Percentiles rank a stretch among this genome's conserved stretches.
phyloP scores from a whole-genome alignment of 768 basidiomycete genomes.

The Phanerochaete carnosa region DNA sequence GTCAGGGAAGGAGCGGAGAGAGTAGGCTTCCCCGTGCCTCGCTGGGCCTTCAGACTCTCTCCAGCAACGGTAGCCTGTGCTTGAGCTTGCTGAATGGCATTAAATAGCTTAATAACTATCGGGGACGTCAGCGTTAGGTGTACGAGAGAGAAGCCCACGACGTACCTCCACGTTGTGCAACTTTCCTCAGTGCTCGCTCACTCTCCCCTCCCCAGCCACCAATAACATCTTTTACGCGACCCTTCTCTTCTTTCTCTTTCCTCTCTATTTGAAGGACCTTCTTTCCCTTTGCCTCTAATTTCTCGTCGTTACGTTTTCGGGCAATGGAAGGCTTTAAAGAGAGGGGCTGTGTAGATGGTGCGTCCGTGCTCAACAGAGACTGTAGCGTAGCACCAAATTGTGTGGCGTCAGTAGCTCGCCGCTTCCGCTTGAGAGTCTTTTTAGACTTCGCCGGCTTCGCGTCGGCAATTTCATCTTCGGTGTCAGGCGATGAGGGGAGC shows the following conservation, averaged over 20 bases:
- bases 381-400: conserved; percentile 76
- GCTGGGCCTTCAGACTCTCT: conserved; percentile 55
- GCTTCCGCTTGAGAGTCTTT: conserved; percentile 80
- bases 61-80: conserved; percentile 46
- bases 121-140: not conserved
- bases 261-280: conserved; percentile 68
- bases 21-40: conserved; percentile 73
- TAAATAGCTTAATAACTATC: conserved; percentile 81
- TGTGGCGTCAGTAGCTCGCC: conserved; percentile 70
- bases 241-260: conserved; percentile 71
- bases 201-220: conserved; percentile 88
- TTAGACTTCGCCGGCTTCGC: conserved; percentile 62
- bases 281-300: conserved; percentile 67
- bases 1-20: conserved; percentile 60
- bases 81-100: conserved; percentile 82
- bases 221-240: conserved; percentile 65
- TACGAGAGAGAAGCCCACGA: not conserved
- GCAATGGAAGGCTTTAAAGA: conserved; percentile 76
- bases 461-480: conserved; percentile 62
- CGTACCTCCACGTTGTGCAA: conserved; percentile 81
- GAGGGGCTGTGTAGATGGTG: conserved; percentile 67
- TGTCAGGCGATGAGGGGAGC: conserved; percentile 48
- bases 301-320: conserved; percentile 70
- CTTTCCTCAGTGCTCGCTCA: conserved; percentile 75
- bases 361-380: conserved; percentile 65